These are phyloP conservation scores for Alternaria brassicicola DNA, from an alignment of 2,329 filamentous ascomycete species.

Conservation along the genomic window DNA sequence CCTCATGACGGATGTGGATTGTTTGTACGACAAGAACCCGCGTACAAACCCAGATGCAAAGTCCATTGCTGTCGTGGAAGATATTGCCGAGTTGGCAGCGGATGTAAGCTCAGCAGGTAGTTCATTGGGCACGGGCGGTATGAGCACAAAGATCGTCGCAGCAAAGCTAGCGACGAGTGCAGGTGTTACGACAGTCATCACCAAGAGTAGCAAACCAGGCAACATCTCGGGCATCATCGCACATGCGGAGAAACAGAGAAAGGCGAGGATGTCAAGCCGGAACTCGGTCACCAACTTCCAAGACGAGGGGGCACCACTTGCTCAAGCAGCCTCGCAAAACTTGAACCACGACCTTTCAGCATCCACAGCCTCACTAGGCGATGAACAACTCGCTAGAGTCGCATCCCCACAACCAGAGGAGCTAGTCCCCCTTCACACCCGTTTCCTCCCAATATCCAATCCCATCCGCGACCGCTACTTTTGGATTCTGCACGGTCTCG, in stretches of 20 bases:
- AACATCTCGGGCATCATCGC: constrained; percentile 88
- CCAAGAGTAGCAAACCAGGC: constrained; percentile 87
- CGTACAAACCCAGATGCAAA: constrained; percentile 82
- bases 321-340: constrained; percentile 29
- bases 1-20: constrained; percentile 98
- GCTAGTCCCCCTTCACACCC: constrained; percentile 75
- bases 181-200: constrained; percentile 95
- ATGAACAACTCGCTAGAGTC: constrained; percentile 38
- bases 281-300: constrained; percentile 41
- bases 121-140: constrained; percentile 88
- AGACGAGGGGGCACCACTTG: constrained; percentile 31
- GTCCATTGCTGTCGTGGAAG: constrained; percentile 89
- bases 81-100: constrained; percentile 80
- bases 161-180: constrained; percentile 90
- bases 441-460: constrained; percentile 74
- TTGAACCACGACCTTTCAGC: constrained; percentile 29
- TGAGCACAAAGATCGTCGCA: constrained; percentile 97
- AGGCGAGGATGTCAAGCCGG: constrained; percentile 35
- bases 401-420: constrained; percentile 34
- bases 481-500: constrained; percentile 93
- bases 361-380: constrained; percentile 30
- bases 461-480: constrained; percentile 17
- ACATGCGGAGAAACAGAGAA: constrained; percentile 72
- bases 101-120: constrained; percentile 93
- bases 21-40: constrained; percentile 95